Percentiles rank a stretch among this genome's conserved stretches.
These are phyloP conservation scores for Trichoderma atroviride DNA, from an alignment of 2,329 filamentous ascomycete genomes.

Conservation along the genomic window DNA sequence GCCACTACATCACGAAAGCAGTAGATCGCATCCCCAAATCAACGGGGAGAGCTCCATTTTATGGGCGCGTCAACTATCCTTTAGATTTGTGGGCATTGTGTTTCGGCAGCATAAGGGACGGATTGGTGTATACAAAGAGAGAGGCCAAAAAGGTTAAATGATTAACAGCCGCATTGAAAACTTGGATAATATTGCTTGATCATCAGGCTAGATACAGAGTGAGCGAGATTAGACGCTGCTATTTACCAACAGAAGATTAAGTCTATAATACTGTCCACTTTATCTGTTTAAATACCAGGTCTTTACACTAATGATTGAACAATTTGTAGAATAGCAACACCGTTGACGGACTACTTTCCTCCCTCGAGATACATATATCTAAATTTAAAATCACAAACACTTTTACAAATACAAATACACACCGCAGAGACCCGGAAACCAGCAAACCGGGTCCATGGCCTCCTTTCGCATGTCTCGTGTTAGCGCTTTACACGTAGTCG, in stretches of 20 bases:
- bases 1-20: slow-evolving; percentile 43
- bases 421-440: background rate
- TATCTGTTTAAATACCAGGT: too few relatives aligned
- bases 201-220: background rate
- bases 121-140: slow-evolving; percentile 36
- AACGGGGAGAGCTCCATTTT: slow-evolving; percentile 42
- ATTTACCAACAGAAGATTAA: background rate
- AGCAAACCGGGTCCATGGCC: background rate
- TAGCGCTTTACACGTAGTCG: background rate
- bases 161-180: background rate
- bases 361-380: too few relatives aligned
- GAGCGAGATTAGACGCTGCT: background rate
- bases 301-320: background rate
- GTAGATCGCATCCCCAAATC: slow-evolving; percentile 42
- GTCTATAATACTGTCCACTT: background rate
- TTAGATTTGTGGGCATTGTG: slow-evolving; percentile 38
- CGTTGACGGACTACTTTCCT: too few relatives aligned
- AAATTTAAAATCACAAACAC: background rate
- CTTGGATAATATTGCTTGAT: background rate
- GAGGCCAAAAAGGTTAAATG: slow-evolving; percentile 33
- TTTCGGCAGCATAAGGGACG: slow-evolving; percentile 39
- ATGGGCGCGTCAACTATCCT: slow-evolving; percentile 38
- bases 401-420: background rate
- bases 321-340: too few relatives aligned
- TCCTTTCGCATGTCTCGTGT: background rate